Conservation (phyloP, 192 early-diverging fungal genomes). For the Physocladia obscura region DNA sequence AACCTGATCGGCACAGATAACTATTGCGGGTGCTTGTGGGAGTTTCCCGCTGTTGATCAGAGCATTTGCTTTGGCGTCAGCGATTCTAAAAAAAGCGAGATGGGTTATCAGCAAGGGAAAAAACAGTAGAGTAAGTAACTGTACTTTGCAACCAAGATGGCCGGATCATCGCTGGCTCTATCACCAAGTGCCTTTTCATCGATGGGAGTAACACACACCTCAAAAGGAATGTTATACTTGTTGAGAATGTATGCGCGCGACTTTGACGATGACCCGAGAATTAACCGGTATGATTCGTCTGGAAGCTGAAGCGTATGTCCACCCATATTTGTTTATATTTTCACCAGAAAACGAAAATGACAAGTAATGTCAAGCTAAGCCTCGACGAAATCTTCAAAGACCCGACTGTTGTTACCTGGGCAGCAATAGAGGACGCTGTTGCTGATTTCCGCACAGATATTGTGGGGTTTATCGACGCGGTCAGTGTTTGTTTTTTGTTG, state of each 20-base stretch:
- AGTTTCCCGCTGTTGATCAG: slow-evolving; percentile 27
- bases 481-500: too few species aligned
- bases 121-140: too few species aligned
- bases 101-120: too few species aligned
- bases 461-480: slow-evolving; percentile 10
- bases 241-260: slow-evolving; percentile 43
- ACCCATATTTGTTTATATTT: not conserved
- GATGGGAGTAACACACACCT: slow-evolving; percentile 37
- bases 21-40: slow-evolving; percentile 13
- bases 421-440: not conserved
- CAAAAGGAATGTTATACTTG: slow-evolving; percentile 29
- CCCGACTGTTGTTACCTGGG: slow-evolving; percentile 10
- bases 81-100: slow-evolving; percentile 32
- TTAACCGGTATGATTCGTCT: not conserved
- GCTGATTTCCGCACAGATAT: slow-evolving; percentile 12
- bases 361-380: slow-evolving; percentile 1
- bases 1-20: slow-evolving; percentile 46
- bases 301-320: not conserved
- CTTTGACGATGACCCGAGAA: slow-evolving; percentile 51
- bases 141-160: slow-evolving; percentile 21
- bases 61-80: slow-evolving; percentile 46
- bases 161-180: slow-evolving; percentile 6
- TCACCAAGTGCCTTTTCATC: slow-evolving; percentile 48
- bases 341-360: not conserved
- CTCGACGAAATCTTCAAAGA: slow-evolving; percentile 13